Evolutionary conservation across 1,139 yeast species (phyloP), one percentile per base, ranked within the genome.

Genomic region (Hyphopichia wangnamkhiaoensis): DNA sequence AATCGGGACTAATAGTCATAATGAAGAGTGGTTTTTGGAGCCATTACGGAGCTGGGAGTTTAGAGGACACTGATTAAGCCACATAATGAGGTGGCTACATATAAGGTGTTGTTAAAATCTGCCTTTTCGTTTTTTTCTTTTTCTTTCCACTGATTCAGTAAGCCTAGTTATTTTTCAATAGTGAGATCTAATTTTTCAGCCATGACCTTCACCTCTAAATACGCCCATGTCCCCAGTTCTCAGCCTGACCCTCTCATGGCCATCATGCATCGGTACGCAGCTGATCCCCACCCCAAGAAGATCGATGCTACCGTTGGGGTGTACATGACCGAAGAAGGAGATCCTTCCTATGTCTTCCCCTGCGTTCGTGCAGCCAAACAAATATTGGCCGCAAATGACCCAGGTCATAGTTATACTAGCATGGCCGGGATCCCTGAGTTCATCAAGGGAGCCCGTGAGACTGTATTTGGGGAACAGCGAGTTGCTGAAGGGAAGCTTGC

Each of bases 221-320:
- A 59, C 46, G 41, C 58, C 28, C 49, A 49, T 28, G 56, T 69
- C 34, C 54, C 51, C 14, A 49, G 53, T 23, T 61, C 55, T 36
- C 58, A 51, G 8, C 52, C 60, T n/a, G 76, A 71, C 48, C 75
- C 76, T 28, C 68, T 71, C 35, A 56, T 68, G 37, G 49, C 53
- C 37, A 59, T 66, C 35, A 58, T 65, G 61, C 46, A 45, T 25
- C 53, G 52, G 25, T 63, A 51, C 45, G 50, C 48, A 8, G 39
- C 48, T 10, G 77, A 71, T 50, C 38, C 56, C 16, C 34, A 47
- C 36, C 60, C 68, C 2, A 35, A 50, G 14, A 71, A 71, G 50
- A 56, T 70, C 23, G 76, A 71, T 43, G 66, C 69, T 16, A 59
- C 71, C 20, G 68, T 71, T 25, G 77, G 77, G 2, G 75, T 71